Conservation (phyloP, 352 stramenopile genomes). For the Aphanomyces euteiches region DNA sequence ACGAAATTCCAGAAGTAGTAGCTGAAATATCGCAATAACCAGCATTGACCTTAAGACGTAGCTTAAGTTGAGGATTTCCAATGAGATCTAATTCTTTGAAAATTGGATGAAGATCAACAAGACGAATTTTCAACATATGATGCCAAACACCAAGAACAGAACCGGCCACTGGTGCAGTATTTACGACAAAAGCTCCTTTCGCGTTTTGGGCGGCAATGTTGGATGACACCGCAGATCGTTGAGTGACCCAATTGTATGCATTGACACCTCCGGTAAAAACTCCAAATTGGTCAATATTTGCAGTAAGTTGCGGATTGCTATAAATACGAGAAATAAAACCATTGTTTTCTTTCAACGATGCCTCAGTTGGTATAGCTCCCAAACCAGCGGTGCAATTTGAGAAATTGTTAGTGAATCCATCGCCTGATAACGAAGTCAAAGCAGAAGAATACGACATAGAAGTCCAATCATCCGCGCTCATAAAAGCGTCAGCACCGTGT, state of each 20-base stretch:
- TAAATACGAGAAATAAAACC: not conserved
- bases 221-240: not conserved
- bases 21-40: constrained; percentile 23
- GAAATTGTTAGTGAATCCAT: constrained; percentile 33
- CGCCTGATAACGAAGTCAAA: constrained; percentile 17
- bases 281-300: not conserved
- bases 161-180: constrained; percentile 21
- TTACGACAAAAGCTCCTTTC: constrained; percentile 10
- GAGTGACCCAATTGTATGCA: not conserved
- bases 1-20: not conserved
- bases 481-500: constrained; percentile 36
- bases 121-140: constrained; percentile 35
- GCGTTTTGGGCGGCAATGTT: not conserved
- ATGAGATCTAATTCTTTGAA: constrained; percentile 36
- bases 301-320: constrained; percentile 25
- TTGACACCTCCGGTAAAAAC: not conserved
- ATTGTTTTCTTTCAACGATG: not conserved
- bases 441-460: constrained; percentile 19
- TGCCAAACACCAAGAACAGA: constrained; percentile 25
- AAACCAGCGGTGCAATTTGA: constrained; percentile 11
- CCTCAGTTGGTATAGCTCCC: too few species aligned
- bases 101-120: constrained; percentile 32
- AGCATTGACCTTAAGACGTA: constrained; percentile 21
- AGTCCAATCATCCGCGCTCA: constrained; percentile 33
- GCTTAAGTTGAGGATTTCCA: constrained; percentile 32